Evolutionary conservation across 441 rosid genomes (phyloP).

Genomic region (Breynia disticha): DNA sequence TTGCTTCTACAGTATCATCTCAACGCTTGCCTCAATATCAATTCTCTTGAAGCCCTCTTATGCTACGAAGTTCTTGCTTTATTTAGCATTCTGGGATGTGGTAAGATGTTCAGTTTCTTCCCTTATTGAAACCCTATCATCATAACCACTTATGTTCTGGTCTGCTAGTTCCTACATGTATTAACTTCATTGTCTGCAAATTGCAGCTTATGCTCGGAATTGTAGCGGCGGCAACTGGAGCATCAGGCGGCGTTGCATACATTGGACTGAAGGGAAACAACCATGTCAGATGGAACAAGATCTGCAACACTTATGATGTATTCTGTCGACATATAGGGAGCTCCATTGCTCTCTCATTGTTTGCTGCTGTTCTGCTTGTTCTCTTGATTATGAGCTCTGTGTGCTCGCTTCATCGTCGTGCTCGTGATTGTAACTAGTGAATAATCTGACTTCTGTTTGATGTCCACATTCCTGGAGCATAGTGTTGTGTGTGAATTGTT

Average conservation of each 20-base stretch:
- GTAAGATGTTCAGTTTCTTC: slow-evolving; percentile 23
- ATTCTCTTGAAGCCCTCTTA: slow-evolving; percentile 28
- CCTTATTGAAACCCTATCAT: too few relatives aligned
- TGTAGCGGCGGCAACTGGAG: slow-evolving; percentile 65
- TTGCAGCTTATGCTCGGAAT: slow-evolving; percentile 62
- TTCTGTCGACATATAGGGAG: slow-evolving; percentile 50
- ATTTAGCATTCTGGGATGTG: slow-evolving; percentile 41
- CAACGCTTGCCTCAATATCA: slow-evolving; percentile 44
- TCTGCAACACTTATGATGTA: slow-evolving; percentile 51
- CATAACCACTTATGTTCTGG: too few relatives aligned
- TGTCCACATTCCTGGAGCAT: too few relatives aligned
- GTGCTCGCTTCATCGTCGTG: slow-evolving; percentile 34
- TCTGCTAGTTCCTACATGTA: too few relatives aligned
- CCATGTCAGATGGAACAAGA: slow-evolving; percentile 40
- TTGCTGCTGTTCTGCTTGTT: slow-evolving; percentile 50
- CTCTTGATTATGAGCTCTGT: slow-evolving; percentile 40
- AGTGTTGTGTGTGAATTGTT: too few relatives aligned
- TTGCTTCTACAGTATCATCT: slow-evolving; percentile 54
- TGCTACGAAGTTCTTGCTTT: slow-evolving; percentile 28
- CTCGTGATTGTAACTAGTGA: slow-evolving; percentile 1
- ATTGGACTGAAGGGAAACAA: slow-evolving; percentile 58
- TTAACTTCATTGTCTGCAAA: too few relatives aligned
- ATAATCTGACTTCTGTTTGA: too few relatives aligned
- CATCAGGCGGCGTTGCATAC: slow-evolving; percentile 64
- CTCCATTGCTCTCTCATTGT: slow-evolving; percentile 36